phyloP scores from a whole-genome alignment of 2,329 filamentous ascomycete genomes.

The Cercospora beticola region DNA sequence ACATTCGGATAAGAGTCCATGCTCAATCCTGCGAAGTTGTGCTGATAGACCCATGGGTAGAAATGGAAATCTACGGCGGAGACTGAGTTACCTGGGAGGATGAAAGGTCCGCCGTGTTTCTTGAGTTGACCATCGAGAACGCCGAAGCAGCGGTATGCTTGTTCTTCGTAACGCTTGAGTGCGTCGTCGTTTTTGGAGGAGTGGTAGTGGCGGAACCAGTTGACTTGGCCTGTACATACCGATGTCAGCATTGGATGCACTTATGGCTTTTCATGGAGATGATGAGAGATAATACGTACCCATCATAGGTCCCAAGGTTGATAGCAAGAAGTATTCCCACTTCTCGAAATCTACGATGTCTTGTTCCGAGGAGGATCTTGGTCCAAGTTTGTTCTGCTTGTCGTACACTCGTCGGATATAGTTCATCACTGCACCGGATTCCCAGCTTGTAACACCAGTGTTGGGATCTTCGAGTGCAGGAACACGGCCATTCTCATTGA shows the following conservation, averaged over 20 bases:
- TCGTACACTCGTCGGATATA: slow-evolving; percentile 50
- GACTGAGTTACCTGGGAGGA: slow-evolving; percentile 39
- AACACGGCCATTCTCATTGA: slow-evolving; percentile 49
- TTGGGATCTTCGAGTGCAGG: slow-evolving; percentile 50
- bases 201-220: slow-evolving; percentile 47
- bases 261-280: neutral
- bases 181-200: slow-evolving; percentile 45
- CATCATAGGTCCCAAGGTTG: slow-evolving; percentile 45
- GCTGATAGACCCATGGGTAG: slow-evolving; percentile 44
- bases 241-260: neutral
- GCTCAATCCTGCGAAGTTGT: slow-evolving; percentile 42
- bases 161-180: slow-evolving; percentile 42
- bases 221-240: slow-evolving; percentile 31
- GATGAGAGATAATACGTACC: slow-evolving; percentile 22
- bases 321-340: slow-evolving; percentile 48
- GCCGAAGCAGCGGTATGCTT: slow-evolving; percentile 45
- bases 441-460: slow-evolving; percentile 49
- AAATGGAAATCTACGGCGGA: slow-evolving; percentile 47
- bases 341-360: slow-evolving; percentile 48
- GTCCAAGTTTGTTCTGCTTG: slow-evolving; percentile 41
- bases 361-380: slow-evolving; percentile 39
- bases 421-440: slow-evolving; percentile 52
- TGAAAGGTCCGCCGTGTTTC: slow-evolving; percentile 41
- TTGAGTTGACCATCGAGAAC: slow-evolving; percentile 46
- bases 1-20: slow-evolving; percentile 44